A percentile compares a stretch with the other conserved stretches of the same genome.
Conservation (phyloP, 2,329 filamentous ascomycete genomes). For the Chaetomium globosum region DNA sequence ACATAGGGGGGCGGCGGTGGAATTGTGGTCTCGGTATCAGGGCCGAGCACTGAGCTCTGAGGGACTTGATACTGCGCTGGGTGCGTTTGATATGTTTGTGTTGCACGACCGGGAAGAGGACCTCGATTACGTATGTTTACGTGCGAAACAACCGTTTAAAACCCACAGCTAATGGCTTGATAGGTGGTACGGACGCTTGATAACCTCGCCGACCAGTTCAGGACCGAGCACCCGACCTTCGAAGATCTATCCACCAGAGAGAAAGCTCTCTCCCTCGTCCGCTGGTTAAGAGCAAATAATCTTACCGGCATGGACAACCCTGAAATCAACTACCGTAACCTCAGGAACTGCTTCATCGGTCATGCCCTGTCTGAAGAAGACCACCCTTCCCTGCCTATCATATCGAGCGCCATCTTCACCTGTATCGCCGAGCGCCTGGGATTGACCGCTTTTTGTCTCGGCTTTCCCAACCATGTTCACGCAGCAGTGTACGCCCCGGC, state of each 20-base stretch:
- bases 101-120: slow-evolving; percentile 73
- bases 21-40: slow-evolving; percentile 69
- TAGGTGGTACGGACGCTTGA: slow-evolving; percentile 56
- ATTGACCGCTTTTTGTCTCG: slow-evolving; percentile 75
- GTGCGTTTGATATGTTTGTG: slow-evolving; percentile 88
- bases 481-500: slow-evolving; percentile 69
- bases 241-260: slow-evolving; percentile 61
- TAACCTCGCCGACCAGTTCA: slow-evolving; percentile 61
- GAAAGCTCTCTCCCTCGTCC: slow-evolving; percentile 68
- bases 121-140: slow-evolving; percentile 64
- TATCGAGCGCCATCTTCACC: slow-evolving; percentile 86
- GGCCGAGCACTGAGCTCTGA: slow-evolving; percentile 39
- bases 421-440: slow-evolving; percentile 74
- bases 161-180: slow-evolving; percentile 26
- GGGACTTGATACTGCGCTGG: slow-evolving; percentile 71
- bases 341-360: slow-evolving; percentile 87
- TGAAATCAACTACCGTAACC: slow-evolving; percentile 69
- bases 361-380: slow-evolving; percentile 71
- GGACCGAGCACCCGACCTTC: slow-evolving; percentile 55
- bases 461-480: slow-evolving; percentile 83
- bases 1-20: slow-evolving; percentile 76
- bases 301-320: slow-evolving; percentile 71
- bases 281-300: slow-evolving; percentile 68
- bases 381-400: slow-evolving; percentile 81
- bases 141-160: not conserved